Conservation (phyloP, 495 filamentous ascomycete species). For the Xylaria scruposa region DNA sequence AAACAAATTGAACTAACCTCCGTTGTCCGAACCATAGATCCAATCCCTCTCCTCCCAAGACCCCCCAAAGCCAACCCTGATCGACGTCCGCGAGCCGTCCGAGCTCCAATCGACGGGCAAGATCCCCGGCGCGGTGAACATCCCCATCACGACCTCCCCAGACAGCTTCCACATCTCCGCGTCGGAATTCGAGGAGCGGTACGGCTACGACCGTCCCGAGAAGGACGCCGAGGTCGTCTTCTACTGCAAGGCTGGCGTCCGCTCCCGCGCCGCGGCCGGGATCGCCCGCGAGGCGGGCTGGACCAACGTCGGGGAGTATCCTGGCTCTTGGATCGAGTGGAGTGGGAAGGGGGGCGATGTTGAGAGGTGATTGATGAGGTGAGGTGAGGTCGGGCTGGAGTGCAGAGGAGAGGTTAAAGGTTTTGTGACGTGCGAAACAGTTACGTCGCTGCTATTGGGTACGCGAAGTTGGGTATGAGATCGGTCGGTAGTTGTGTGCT, state of each 20-base stretch:
- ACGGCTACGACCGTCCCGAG: constrained; percentile 69
- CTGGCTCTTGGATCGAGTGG: constrained; percentile 94
- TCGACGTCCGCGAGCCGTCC: constrained; percentile 84
- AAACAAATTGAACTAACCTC: background rate
- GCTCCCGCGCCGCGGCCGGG: constrained; percentile 79
- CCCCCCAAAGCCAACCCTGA: constrained; percentile 19
- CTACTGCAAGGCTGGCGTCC: constrained; percentile 91
- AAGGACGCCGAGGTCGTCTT: constrained; percentile 71
- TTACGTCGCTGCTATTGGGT: background rate
- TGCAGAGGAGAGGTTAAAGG: background rate
- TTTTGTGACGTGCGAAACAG: background rate
- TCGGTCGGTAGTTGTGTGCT: background rate
- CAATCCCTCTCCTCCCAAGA: constrained; percentile 37
- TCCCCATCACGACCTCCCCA: constrained; percentile 77
- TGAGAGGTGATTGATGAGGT: constrained; percentile 54
- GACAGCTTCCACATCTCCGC: constrained; percentile 75
- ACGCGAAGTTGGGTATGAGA: background rate
- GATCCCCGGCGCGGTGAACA: constrained; percentile 80
- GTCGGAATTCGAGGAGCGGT: constrained; percentile 79
- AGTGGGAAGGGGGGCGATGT: constrained; percentile 67
- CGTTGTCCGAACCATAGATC: constrained; percentile 31
- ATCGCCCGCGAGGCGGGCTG: constrained; percentile 81
- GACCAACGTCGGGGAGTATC: constrained; percentile 76
- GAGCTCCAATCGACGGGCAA: constrained; percentile 72
- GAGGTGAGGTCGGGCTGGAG: background rate